Evolutionary conservation across 805 yeast species (phyloP), one percentile per base, ranked within the genome.

Genomic region (Monosporozyma solicola): DNA sequence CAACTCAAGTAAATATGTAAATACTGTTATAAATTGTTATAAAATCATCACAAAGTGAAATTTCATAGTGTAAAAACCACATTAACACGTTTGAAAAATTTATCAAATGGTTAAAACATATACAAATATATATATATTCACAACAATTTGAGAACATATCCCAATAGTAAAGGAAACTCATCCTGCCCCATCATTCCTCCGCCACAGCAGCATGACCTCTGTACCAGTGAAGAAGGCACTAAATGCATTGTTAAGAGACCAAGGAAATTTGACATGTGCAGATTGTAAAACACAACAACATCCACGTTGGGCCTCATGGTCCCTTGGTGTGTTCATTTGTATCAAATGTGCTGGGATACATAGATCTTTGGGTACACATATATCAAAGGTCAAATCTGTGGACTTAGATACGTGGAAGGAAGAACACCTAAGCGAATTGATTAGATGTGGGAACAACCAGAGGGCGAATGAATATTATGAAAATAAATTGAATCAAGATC

Each of bases 251-350:
- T 77, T 94, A 46, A 82, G 80, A 54, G 96, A 89, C 61, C 82
- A 83, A 0, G 81, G 80, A 39, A 94, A 94, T 74, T 80, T 80
- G 62, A 67, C 73, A 46, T 92, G 99, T 69, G 96, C 91, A 1
- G 99, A 92, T 69, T 92, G 99, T 72, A 92, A 94, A 68, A 78
- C 83, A 0, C 79, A 92, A 0, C 78, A 85, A 37, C 95, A 92
- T 69, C 99, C 99, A 24, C 78, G 98, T 52, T 92, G 99, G 99
- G 97, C 98, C 10, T 84, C 95, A 20, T 92, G 97, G 97, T 90
- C 85, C 61, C 69, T 92, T 51, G 99, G 99, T 25, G 82, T 94
- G 53, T 91, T 94, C 63, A 79, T 92, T 44, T 92, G 99, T 69
- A 92, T 92, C 58, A 78, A 94, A 61, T 92, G 99, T 70, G 91